Percentiles rank a stretch among this genome's conserved stretches.
Evolutionary conservation across 2,329 filamentous ascomycete species (phyloP).

Genomic region (Cercospora sp.): DNA sequence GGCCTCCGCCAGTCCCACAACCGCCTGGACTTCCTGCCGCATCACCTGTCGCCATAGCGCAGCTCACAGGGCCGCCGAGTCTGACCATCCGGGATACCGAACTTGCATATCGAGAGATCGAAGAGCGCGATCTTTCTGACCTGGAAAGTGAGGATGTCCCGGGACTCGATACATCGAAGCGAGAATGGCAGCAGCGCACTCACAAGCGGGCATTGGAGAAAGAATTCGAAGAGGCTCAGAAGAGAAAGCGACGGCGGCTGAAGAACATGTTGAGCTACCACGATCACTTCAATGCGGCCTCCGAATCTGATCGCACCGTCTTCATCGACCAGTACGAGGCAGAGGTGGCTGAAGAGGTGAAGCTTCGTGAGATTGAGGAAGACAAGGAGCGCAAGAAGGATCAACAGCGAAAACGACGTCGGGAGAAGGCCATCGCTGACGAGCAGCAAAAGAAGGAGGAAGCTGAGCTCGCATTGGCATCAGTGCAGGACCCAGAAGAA

Average conservation of each 20-base stretch:
- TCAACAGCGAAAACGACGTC: conserved; percentile 94
- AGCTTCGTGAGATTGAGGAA: conserved; percentile 83
- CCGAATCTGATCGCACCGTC: conserved; percentile 69
- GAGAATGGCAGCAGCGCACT: conserved; percentile 55
- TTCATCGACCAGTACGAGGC: conserved; percentile 77
- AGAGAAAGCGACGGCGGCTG: conserved; percentile 65
- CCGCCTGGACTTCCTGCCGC: conserved; percentile 4
- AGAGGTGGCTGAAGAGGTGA: conserved; percentile 80
- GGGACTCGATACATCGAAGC: conserved; percentile 53
- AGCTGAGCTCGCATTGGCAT: conserved; percentile 73
- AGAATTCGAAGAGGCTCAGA: conserved; percentile 61
- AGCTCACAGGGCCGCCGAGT: conserved; percentile 39
- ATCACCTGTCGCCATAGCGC: conserved; percentile 20
- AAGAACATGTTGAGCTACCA: conserved; percentile 58
- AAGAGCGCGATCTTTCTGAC: conserved; percentile 63
- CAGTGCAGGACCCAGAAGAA: conserved; percentile 79
- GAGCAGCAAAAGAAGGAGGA: conserved; percentile 80
- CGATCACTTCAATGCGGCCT: conserved; percentile 65
- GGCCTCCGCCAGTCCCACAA: conserved; percentile 9
- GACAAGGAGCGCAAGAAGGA: conserved; percentile 99
- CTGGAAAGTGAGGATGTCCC: conserved; percentile 55
- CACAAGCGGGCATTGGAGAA: conserved; percentile 71
- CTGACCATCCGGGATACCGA: conserved; percentile 54
- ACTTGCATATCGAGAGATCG: conserved; percentile 59
- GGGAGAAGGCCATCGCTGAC: conserved; percentile 90